These are phyloP conservation scores for Maudiozyma serrabonitensis DNA, from an alignment of 805 yeast genomes.

Conservation along the genomic window DNA sequence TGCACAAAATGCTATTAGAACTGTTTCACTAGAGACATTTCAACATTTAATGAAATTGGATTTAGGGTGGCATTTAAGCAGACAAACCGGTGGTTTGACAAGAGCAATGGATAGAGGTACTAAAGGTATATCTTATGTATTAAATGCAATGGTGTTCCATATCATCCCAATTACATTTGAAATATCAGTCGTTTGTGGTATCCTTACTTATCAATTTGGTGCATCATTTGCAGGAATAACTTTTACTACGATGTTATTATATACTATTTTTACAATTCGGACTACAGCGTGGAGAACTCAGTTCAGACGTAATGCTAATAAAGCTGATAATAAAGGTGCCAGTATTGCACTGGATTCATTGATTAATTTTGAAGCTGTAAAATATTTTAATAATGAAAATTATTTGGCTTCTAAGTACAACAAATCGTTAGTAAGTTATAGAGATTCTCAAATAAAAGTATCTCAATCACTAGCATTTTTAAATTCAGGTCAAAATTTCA, in stretches of 20 bases:
- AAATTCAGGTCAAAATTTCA: slow-evolving; percentile 70
- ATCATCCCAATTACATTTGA: slow-evolving; percentile 89
- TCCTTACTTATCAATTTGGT: slow-evolving; percentile 89
- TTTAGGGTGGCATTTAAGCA: slow-evolving; percentile 75
- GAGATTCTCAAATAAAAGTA: slow-evolving; percentile 59
- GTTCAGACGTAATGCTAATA: slow-evolving; percentile 81
- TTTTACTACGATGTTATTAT: slow-evolving; percentile 76
- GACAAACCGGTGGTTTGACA: slow-evolving; percentile 94
- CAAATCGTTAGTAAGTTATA: slow-evolving; percentile 60
- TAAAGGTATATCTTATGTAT: slow-evolving; percentile 87
- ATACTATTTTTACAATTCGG: slow-evolving; percentile 74
- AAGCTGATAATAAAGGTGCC: slow-evolving; percentile 94
- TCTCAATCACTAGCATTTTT: slow-evolving; percentile 74
- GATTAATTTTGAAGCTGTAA: slow-evolving; percentile 89
- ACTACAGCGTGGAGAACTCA: slow-evolving; percentile 96
- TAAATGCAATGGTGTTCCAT: slow-evolving; percentile 96
- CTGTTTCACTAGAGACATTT: slow-evolving; percentile 83
- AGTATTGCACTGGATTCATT: slow-evolving; percentile 88
- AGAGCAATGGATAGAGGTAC: slow-evolving; percentile 97
- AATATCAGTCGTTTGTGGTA: slow-evolving; percentile 86
- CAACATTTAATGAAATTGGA: slow-evolving; percentile 75
- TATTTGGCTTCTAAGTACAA: slow-evolving; percentile 77
- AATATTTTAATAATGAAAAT: slow-evolving; percentile 84
- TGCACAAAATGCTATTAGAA: slow-evolving; percentile 86
- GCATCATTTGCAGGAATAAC: slow-evolving; percentile 82